These are phyloP conservation scores for Penicillium macrosclerotiorum DNA, from an alignment of 495 filamentous ascomycete genomes.

Conservation along the genomic window DNA sequence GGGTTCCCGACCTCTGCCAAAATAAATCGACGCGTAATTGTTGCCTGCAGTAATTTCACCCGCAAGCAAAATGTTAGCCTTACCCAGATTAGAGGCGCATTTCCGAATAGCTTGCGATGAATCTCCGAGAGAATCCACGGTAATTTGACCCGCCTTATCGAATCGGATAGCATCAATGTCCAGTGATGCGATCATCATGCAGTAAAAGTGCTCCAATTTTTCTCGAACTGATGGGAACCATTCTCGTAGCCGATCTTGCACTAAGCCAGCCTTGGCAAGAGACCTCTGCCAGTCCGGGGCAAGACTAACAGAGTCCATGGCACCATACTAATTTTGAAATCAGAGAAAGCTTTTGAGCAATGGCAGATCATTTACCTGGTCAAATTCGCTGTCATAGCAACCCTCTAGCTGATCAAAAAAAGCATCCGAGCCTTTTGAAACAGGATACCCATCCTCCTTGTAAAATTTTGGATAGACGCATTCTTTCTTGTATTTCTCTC, in stretches of 20 bases:
- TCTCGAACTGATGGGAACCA: conserved; percentile 35
- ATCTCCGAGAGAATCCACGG: conserved; percentile 44
- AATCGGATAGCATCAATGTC: conserved; percentile 52
- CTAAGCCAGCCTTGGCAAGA: conserved; percentile 40
- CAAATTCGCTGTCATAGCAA: conserved; percentile 40
- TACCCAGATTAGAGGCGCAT: conserved; percentile 39
- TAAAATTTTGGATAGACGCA: conserved; percentile 35
- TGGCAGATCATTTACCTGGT: too few relatives aligned
- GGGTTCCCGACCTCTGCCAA: conserved; percentile 38
- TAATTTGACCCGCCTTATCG: conserved; percentile 48
- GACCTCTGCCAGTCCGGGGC: conserved; percentile 42
- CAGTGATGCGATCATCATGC: conserved; percentile 40
- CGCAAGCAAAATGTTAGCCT: conserved; percentile 50
- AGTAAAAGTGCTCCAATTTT: conserved; percentile 32
- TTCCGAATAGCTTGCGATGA: conserved; percentile 38
- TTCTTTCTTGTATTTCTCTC: conserved; percentile 26
- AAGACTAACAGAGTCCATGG: conserved; percentile 41
- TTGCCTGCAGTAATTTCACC: conserved; percentile 45
- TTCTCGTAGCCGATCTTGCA: conserved; percentile 43
- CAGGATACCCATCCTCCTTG: conserved; percentile 44
- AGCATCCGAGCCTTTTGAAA: too few relatives aligned
- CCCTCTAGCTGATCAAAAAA: too few relatives aligned
- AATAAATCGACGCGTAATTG: conserved; percentile 34
- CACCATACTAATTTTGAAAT: conserved; percentile 37
- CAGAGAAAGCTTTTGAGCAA: too few relatives aligned